These are phyloP conservation scores for Apophysomyces variabilis DNA, from an alignment of 371 early-diverging fungal species.

Conservation along the genomic window DNA sequence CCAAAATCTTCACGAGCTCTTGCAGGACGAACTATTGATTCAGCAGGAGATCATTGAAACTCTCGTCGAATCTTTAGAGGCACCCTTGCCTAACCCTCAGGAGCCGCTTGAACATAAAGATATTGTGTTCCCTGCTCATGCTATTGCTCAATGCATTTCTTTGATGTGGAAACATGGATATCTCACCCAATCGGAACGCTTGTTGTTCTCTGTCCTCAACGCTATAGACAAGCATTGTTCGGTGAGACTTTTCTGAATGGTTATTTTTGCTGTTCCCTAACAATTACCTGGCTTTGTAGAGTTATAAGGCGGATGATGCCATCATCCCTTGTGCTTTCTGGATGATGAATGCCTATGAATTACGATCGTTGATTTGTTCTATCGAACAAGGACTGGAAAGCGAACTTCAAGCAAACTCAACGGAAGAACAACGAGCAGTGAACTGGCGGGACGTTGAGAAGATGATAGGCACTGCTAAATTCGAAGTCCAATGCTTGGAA, in stretches of 20 bases:
- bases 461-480: conserved; percentile 50
- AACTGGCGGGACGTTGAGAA: conserved; percentile 36
- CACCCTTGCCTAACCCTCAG: conserved; percentile 77
- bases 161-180: conserved; percentile 80
- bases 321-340: conserved; percentile 70
- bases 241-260: conserved; percentile 29
- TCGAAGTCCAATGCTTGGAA: conserved; percentile 54
- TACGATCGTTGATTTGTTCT: conserved; percentile 58
- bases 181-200: conserved; percentile 69
- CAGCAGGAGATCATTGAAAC: conserved; percentile 86
- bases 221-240: conserved; percentile 69
- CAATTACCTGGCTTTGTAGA: background rate
- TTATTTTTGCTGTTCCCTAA: background rate
- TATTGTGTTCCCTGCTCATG: conserved; percentile 85
- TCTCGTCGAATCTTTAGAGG: conserved; percentile 76
- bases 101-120: conserved; percentile 75
- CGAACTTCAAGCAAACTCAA: conserved; percentile 7
- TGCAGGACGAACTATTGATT: conserved; percentile 69
- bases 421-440: conserved; percentile 12
- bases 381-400: conserved; percentile 28
- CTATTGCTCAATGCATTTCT: conserved; percentile 76
- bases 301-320: conserved; percentile 47
- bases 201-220: conserved; percentile 77
- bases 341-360: conserved; percentile 90
- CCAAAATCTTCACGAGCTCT: conserved; percentile 44